These are phyloP conservation scores for Leishmania aethiopica DNA, from an alignment of 208 protist genomes.

Conservation along the genomic window DNA sequence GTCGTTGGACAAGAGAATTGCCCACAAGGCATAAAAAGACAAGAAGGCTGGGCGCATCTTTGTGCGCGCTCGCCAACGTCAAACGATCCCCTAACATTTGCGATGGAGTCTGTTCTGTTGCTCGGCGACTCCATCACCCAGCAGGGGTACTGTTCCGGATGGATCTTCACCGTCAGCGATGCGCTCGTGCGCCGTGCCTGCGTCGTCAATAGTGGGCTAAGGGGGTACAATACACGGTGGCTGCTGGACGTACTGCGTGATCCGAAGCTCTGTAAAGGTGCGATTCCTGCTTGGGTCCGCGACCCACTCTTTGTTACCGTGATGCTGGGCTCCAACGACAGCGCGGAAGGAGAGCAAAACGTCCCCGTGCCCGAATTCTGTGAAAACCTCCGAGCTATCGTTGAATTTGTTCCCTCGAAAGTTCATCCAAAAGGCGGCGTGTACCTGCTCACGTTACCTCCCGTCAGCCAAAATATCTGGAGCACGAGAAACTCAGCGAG, in stretches of 20 bases:
- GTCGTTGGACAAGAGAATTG: neutral
- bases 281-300: constrained; percentile 32
- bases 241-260: constrained; percentile 39
- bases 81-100: neutral
- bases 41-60: neutral
- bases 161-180: constrained; percentile 49
- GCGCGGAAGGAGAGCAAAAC: constrained; percentile 18
- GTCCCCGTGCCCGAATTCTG: constrained; percentile 41
- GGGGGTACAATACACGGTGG: constrained; percentile 70
- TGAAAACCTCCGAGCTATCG: constrained; percentile 42
- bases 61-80: neutral
- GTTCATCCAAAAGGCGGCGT: constrained; percentile 40
- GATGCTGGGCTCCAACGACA: constrained; percentile 55
- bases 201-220: constrained; percentile 65
- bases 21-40: neutral
- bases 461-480: constrained; percentile 34
- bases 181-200: constrained; percentile 43
- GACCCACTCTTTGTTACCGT: constrained; percentile 55
- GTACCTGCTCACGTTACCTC: constrained; percentile 50
- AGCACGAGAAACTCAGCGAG: neutral
- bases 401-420: constrained; percentile 30
- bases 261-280: constrained; percentile 11
- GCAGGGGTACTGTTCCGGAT: constrained; percentile 42
- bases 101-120: constrained; percentile 41
- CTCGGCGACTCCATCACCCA: constrained; percentile 66